Evolutionary conservation across 805 yeast genomes (phyloP).

Genomic region (Sungouiella thailandica): DNA sequence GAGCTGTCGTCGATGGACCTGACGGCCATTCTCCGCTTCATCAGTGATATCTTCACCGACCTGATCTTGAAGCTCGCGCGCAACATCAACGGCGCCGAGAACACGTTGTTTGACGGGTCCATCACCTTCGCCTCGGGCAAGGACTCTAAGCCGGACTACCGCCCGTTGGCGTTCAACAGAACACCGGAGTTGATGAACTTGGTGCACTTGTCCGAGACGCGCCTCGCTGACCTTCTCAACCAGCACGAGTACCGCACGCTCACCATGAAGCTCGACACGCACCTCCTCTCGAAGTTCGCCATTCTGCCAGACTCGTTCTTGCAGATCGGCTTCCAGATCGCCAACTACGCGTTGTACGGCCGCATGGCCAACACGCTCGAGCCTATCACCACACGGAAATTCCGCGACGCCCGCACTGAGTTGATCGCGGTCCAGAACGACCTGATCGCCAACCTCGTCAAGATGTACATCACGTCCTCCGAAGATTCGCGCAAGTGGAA

Average conservation of each 20-base stretch:
- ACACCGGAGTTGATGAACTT: conserved; percentile 45
- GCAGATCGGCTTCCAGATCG: conserved; percentile 49
- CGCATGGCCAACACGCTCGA: conserved; percentile 45
- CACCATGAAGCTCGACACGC: conserved; percentile 30
- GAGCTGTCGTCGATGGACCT: conserved; percentile 56
- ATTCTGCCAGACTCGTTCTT: conserved; percentile 47
- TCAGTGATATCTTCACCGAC: conserved; percentile 56
- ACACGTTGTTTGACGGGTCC: conserved; percentile 43
- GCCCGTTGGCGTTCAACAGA: conserved; percentile 28
- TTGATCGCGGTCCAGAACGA: conserved; percentile 62
- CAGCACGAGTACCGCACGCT: conserved; percentile 52
- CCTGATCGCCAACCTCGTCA: conserved; percentile 46
- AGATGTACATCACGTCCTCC: conserved; percentile 56
- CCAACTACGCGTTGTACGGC: conserved; percentile 54
- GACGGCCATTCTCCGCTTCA: conserved; percentile 51
- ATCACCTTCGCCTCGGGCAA: conserved; percentile 34
- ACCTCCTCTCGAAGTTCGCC: conserved; percentile 34
- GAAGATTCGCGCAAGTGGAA: conserved; percentile 44
- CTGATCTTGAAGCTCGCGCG: conserved; percentile 52
- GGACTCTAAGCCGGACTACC: conserved; percentile 34
- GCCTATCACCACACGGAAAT: conserved; percentile 63
- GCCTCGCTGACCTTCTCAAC: conserved; percentile 52
- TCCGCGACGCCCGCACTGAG: conserved; percentile 66
- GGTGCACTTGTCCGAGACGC: conserved; percentile 52
- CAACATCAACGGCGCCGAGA: conserved; percentile 52